Conservation (phyloP, 2,329 filamentous ascomycete species). For the Pyrenophora teres region DNA sequence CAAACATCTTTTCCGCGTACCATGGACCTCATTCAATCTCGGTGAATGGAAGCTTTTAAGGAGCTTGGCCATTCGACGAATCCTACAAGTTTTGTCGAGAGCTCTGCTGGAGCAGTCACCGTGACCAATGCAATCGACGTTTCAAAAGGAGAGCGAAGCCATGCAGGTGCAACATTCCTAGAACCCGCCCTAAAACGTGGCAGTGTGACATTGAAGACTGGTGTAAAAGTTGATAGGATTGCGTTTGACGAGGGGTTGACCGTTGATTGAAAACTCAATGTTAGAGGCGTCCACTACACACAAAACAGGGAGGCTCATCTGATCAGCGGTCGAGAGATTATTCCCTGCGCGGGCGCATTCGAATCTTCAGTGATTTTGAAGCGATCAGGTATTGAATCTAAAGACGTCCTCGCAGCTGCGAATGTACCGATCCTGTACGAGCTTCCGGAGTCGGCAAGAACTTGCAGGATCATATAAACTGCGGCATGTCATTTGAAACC, state of each 20-base stretch:
- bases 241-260: conserved; percentile 11
- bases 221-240: conserved; percentile 20
- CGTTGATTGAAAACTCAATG: conserved; percentile 17
- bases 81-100: conserved; percentile 16
- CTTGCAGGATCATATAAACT: conserved; percentile 60
- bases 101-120: conserved; percentile 18
- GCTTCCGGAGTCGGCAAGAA: conserved; percentile 67
- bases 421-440: conserved; percentile 58
- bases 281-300: conserved; percentile 17
- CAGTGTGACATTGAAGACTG: conserved; percentile 20
- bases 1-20: conserved; percentile 18
- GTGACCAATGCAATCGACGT: conserved; percentile 24
- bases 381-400: conserved; percentile 62
- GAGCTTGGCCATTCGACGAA: conserved; percentile 18
- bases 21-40: conserved; percentile 20
- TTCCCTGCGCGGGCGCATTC: conserved; percentile 53
- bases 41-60: conserved; percentile 21
- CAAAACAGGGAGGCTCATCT: conserved; percentile 10
- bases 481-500: conserved; percentile 19
- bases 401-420: conserved; percentile 54
- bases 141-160: conserved; percentile 24
- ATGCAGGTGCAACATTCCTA: conserved; percentile 25
- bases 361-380: conserved; percentile 59
- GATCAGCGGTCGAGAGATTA: conserved; percentile 15
- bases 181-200: conserved; percentile 22